phyloP scores from a whole-genome alignment of 2,329 filamentous ascomycete species.

The Fusarium compactum region DNA sequence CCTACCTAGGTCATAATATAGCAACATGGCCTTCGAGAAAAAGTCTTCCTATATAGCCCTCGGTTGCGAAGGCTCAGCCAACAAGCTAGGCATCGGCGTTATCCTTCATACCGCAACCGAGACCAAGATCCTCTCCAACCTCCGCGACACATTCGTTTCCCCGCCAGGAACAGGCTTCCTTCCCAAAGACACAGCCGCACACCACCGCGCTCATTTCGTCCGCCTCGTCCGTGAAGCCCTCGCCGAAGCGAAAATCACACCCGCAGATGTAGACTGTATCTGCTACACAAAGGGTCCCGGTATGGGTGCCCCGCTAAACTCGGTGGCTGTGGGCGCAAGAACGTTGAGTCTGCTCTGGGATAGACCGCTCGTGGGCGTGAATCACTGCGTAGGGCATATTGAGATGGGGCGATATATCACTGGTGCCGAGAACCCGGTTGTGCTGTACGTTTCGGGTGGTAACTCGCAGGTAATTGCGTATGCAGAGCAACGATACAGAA shows the following conservation, averaged over 20 bases:
- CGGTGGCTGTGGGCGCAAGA: conserved; percentile 86
- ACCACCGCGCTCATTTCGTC: conserved; percentile 90
- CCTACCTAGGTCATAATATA: background rate
- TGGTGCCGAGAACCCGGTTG: conserved; percentile 89
- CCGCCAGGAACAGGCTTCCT: conserved; percentile 95
- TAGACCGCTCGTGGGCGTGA: conserved; percentile 91
- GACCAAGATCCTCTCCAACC: conserved; percentile 84
- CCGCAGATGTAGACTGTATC: conserved; percentile 84
- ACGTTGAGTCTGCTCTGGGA: conserved; percentile 86
- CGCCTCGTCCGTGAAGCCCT: conserved; percentile 84
- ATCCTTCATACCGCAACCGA: conserved; percentile 78
- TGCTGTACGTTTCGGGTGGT: conserved; percentile 93
- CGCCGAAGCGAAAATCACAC: conserved; percentile 70
- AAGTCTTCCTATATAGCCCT: conserved; percentile 64
- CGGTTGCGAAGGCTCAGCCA: conserved; percentile 89
- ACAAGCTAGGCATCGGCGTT: conserved; percentile 95
- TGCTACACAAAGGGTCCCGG: conserved; percentile 97
- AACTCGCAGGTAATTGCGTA: conserved; percentile 99
- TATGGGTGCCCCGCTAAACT: conserved; percentile 93
- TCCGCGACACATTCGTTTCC: conserved; percentile 92
- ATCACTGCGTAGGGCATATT: conserved; percentile 98
- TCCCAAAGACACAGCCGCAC: conserved; percentile 93
- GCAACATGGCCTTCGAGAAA: conserved; percentile 46
- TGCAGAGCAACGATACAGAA: conserved; percentile 92
- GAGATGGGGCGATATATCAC: conserved; percentile 98